Percentiles rank a stretch among this genome's conserved stretches.
These are phyloP conservation scores for Parathielavia appendiculata DNA, from an alignment of 495 filamentous ascomycete species.

Conservation along the genomic window DNA sequence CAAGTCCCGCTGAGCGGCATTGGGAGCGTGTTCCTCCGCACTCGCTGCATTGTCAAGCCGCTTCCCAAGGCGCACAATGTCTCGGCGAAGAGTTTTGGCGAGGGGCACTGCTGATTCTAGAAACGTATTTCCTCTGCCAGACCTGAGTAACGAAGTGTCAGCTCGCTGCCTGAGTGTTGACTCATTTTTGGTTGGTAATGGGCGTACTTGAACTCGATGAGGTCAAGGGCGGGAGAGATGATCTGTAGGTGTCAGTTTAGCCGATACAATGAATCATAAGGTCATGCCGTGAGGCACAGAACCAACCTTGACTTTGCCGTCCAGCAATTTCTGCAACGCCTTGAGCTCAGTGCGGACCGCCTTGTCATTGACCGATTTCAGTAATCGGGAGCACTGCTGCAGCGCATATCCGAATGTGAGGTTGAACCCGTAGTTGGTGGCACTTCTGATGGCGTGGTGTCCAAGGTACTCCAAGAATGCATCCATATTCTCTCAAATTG, in stretches of 20 bases:
- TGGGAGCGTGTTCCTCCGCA: slow-evolving; percentile 56
- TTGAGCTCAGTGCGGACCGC: slow-evolving; percentile 62
- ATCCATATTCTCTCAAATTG: slow-evolving; percentile 58
- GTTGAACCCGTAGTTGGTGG: slow-evolving; percentile 82
- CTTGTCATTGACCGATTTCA: slow-evolving; percentile 65
- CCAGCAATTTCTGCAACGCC: slow-evolving; percentile 64
- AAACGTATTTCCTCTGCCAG: slow-evolving; percentile 89
- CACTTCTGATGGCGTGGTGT: slow-evolving; percentile 81
- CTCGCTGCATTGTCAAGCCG: slow-evolving; percentile 65
- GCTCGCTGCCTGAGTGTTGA: slow-evolving; percentile 6
- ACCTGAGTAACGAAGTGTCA: slow-evolving; percentile 47
- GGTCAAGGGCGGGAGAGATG: slow-evolving; percentile 84
- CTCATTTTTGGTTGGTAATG: not conserved
- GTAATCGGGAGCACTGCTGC: slow-evolving; percentile 68
- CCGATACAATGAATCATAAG: not conserved
- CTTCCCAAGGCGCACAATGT: slow-evolving; percentile 79
- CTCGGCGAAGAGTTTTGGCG: slow-evolving; percentile 79
- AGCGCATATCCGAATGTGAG: slow-evolving; percentile 85
- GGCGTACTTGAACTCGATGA: slow-evolving; percentile 81
- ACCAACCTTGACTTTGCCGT: slow-evolving; percentile 78
- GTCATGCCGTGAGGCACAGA: not conserved
- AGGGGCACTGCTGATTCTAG: slow-evolving; percentile 83
- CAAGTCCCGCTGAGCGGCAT: slow-evolving; percentile 37
- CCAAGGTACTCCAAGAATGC: slow-evolving; percentile 63
- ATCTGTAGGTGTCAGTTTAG: slow-evolving; percentile 50